Conservation (phyloP, 495 filamentous ascomycete genomes). For the Cudoniella acicularis region DNA sequence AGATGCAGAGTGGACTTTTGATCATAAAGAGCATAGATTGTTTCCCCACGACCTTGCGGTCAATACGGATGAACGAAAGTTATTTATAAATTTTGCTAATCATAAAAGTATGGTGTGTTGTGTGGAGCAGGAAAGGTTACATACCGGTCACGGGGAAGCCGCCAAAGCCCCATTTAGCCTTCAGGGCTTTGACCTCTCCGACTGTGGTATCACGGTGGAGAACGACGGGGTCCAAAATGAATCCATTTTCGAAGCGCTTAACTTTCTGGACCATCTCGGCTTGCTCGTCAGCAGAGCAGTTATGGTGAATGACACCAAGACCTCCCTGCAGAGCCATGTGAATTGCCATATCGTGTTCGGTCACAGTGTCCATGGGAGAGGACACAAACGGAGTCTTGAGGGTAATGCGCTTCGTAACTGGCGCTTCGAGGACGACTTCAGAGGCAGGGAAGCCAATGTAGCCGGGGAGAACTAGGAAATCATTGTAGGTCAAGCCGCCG, state of each 20-base stretch:
- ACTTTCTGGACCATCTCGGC: constrained; percentile 99
- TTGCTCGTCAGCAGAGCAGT: constrained; percentile 91
- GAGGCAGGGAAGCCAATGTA: constrained; percentile 82
- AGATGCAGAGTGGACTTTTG: constrained; percentile 10
- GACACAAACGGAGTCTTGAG: constrained; percentile 94
- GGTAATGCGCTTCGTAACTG: constrained; percentile 87
- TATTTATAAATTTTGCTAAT: constrained; percentile 70
- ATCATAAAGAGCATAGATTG: constrained; percentile 46
- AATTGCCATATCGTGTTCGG: constrained; percentile 98
- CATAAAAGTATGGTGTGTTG: constrained; percentile 53
- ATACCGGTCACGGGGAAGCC: constrained; percentile 98
- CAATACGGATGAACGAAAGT: constrained; percentile 99
- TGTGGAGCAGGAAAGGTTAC: constrained; percentile 35
- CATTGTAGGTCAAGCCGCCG: constrained; percentile 82
- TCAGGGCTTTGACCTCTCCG: constrained; percentile 84
- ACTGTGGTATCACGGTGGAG: constrained; percentile 85
- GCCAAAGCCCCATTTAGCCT: constrained; percentile 98
- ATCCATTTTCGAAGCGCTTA: constrained; percentile 98
- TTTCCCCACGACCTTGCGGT: constrained; percentile 82
- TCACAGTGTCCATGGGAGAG: constrained; percentile 99
- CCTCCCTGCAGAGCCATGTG: constrained; percentile 97
- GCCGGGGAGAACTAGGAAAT: constrained; percentile 56
- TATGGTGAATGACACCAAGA: constrained; percentile 97
- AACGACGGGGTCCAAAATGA: constrained; percentile 95
- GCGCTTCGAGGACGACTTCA: constrained; percentile 82